Conservation (phyloP, 768 basidiomycete species). For the Trametes elegans region DNA sequence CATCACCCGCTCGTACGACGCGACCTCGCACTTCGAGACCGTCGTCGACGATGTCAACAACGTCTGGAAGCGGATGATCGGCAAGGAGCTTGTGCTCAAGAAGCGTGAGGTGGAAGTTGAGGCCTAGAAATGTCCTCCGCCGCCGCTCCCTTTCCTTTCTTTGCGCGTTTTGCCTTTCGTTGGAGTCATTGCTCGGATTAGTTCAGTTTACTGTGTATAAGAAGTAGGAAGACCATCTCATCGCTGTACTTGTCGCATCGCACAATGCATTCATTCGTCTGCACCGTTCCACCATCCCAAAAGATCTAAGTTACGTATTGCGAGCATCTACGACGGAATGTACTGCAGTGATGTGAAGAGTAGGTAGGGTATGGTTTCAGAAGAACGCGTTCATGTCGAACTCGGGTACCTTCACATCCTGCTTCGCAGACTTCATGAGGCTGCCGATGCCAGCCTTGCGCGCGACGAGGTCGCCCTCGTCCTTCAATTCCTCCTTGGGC, state of each 20-base stretch:
- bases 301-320: neutral
- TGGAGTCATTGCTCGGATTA: slow-evolving; percentile 8
- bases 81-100: slow-evolving; percentile 79
- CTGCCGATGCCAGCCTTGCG: slow-evolving; percentile 76
- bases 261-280: slow-evolving; percentile 12
- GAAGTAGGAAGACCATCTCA: slow-evolving; percentile 18
- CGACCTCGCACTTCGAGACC: slow-evolving; percentile 98
- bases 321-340: too few relatives aligned
- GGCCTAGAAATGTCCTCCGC: slow-evolving; percentile 31
- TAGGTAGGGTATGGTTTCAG: slow-evolving; percentile 34
- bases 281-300: neutral
- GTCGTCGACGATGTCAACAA: slow-evolving; percentile 97
- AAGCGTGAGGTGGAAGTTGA: slow-evolving; percentile 76
- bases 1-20: slow-evolving; percentile 97
- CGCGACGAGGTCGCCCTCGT: slow-evolving; percentile 58
- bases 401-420: slow-evolving; percentile 81
- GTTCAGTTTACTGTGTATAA: slow-evolving; percentile 18
- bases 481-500: slow-evolving; percentile 28
- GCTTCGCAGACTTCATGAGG: slow-evolving; percentile 88
- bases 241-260: slow-evolving; percentile 22
- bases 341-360: neutral
- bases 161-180: neutral
- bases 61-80: slow-evolving; percentile 88
- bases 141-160: neutral
- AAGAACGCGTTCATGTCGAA: slow-evolving; percentile 85